These are phyloP conservation scores for Coemansia sp. DNA, from an alignment of 192 early-diverging fungal genomes.

Conservation along the genomic window DNA sequence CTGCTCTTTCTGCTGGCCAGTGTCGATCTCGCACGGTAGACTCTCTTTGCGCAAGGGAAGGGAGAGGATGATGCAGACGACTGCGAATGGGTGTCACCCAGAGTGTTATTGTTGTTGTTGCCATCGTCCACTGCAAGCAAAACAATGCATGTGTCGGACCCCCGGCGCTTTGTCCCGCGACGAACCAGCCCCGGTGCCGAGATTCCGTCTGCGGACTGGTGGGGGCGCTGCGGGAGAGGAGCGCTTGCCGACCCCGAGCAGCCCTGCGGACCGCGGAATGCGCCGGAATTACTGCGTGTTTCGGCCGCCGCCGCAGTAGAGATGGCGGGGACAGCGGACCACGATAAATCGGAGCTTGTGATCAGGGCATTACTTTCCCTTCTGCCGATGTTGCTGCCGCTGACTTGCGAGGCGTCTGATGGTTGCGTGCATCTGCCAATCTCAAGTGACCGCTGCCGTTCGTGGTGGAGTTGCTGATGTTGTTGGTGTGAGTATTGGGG, in stretches of 20 bases:
- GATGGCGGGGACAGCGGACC: constrained; percentile 7
- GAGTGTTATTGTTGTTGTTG: neutral
- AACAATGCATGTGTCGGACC: constrained; percentile 43
- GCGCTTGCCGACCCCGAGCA: neutral
- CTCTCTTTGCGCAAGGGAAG: constrained; percentile 9
- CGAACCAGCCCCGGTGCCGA: constrained; percentile 2
- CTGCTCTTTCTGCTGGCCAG: constrained; percentile 6
- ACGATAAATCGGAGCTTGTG: constrained; percentile 10
- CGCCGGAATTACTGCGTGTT: constrained; percentile 1
- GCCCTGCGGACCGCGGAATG: constrained; percentile 1
- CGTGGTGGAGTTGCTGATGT: constrained; percentile 11
- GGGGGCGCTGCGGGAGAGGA: neutral
- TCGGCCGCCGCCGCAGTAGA: neutral
- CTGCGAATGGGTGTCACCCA: neutral
- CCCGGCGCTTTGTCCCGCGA: constrained; percentile 48
- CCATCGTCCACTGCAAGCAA: constrained; percentile 26
- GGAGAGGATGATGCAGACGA: neutral
- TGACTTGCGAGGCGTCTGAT: constrained; percentile 13
- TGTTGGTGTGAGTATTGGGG: constrained; percentile 8
- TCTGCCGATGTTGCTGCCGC: constrained; percentile 9
- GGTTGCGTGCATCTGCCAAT: constrained; percentile 13
- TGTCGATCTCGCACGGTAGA: constrained; percentile 7
- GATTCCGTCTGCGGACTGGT: neutral
- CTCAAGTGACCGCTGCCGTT: constrained; percentile 12
- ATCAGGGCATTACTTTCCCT: constrained; percentile 7